phyloP scores from a whole-genome alignment of 2,329 filamentous ascomycete genomes.

The Madurella fahalii region DNA sequence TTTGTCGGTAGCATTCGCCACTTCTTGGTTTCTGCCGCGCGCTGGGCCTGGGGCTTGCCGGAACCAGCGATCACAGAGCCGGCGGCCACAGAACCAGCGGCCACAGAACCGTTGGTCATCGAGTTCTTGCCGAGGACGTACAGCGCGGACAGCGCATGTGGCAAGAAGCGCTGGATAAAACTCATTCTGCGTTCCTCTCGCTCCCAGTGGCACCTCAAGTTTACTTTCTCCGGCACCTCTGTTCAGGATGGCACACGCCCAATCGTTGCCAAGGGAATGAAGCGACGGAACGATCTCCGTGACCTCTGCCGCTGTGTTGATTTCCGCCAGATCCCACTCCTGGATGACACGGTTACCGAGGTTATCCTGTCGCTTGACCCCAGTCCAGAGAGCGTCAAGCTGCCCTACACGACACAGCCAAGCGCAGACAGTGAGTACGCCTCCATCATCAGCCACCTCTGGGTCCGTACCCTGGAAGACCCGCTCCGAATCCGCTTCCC shows the following conservation, averaged over 20 bases:
- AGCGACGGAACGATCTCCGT: conserved; percentile 4
- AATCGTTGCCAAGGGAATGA: neutral
- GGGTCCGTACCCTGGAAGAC: conserved; percentile 4
- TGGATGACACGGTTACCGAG: conserved; percentile 12
- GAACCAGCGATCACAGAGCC: too few species aligned
- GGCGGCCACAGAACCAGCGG: too few species aligned
- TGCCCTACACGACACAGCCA: conserved; percentile 6
- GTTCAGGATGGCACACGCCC: too few species aligned
- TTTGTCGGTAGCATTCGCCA: too few species aligned
- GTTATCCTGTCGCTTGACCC: neutral
- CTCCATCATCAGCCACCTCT: conserved; percentile 3
- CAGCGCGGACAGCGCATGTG: neutral
- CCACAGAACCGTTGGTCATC: too few species aligned
- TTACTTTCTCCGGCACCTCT: too few species aligned
- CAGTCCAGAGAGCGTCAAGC: neutral
- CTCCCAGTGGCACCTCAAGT: conserved; percentile 5
- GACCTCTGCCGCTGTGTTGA: conserved; percentile 10
- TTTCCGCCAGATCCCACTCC: conserved; percentile 7
- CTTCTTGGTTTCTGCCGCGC: too few species aligned
- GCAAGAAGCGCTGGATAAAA: conserved; percentile 3
- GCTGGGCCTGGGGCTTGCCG: too few species aligned
- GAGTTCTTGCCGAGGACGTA: conserved; percentile 8
- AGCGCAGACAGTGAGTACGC: too few species aligned
- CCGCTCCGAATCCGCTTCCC: conserved; percentile 8
- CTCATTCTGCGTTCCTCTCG: conserved; percentile 1